phyloP scores from a whole-genome alignment of 2,329 filamentous ascomycete genomes.

The Nemania sp. region DNA sequence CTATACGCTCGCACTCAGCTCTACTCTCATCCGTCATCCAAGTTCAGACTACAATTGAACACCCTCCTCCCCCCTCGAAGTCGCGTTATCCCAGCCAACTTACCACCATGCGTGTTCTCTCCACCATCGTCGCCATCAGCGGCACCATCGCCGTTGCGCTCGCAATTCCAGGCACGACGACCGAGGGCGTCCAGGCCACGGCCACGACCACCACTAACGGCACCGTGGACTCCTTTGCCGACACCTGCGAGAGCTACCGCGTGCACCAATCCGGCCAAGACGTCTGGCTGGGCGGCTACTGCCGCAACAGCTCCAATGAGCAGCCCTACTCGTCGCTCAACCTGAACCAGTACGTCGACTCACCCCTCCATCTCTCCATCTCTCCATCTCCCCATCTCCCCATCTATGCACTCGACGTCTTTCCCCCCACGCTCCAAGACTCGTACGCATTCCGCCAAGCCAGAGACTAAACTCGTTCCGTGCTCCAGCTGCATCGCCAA shows the following conservation, averaged over 20 bases:
- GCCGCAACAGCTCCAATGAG: background rate
- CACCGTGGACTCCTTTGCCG: slow-evolving; percentile 8
- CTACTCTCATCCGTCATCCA: too few relatives aligned
- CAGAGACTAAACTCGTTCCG: background rate
- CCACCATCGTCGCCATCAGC: background rate
- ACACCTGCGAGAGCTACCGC: slow-evolving; percentile 4
- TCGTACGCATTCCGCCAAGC: background rate
- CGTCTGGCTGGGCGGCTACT: slow-evolving; percentile 6
- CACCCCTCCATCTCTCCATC: background rate
- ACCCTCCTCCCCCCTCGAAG: too few relatives aligned
- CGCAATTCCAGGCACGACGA: background rate
- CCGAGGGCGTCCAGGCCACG: background rate
- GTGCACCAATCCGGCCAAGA: background rate
- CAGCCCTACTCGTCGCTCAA: slow-evolving; percentile 13
- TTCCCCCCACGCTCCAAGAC: background rate
- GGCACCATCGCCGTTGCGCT: background rate
- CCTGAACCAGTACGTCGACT: slow-evolving; percentile 17
- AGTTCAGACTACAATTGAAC: too few relatives aligned
- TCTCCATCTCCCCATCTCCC: background rate
- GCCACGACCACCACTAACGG: background rate
- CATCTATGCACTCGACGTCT: too few relatives aligned
- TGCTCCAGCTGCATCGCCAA: slow-evolving; percentile 22
- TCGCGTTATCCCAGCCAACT: background rate
- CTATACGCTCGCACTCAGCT: too few relatives aligned
- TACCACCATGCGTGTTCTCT: slow-evolving; percentile 10